Conservation (phyloP, 75 land plant genomes). For the Pinus albicaulis region DNA sequence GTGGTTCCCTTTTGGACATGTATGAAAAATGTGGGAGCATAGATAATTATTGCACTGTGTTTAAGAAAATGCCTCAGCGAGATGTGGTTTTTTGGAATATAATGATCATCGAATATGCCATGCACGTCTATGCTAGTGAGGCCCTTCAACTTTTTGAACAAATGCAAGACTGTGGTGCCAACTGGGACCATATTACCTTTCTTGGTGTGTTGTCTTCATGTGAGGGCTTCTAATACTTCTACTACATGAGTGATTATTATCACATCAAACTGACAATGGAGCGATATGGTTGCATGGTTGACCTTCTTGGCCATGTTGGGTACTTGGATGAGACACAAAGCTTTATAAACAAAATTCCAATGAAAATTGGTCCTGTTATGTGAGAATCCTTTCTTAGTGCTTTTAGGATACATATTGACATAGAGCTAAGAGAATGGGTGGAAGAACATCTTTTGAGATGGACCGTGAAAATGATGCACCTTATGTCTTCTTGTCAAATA, state of each 20-base stretch:
- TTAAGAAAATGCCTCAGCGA: conserved; percentile 3
- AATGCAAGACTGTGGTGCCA: not conserved
- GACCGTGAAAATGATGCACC: not conserved
- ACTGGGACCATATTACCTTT: not conserved
- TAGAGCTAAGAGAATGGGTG: not conserved
- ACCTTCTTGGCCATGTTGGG: conserved; percentile 11
- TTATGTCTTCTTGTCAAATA: not conserved
- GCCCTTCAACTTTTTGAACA: not conserved
- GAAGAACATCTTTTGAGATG: not conserved
- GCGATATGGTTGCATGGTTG: not conserved
- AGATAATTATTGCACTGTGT: not conserved
- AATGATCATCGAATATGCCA: not conserved
- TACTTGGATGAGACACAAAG: conserved; percentile 1
- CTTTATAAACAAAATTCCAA: not conserved
- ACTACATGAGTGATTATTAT: not conserved
- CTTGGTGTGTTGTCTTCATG: not conserved
- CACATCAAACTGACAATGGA: not conserved
- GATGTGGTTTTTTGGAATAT: conserved; percentile 14
- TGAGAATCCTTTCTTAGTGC: conserved; percentile 4
- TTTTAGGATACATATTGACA: not conserved
- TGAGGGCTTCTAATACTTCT: not conserved
- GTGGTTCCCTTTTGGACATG: conserved; percentile 20
- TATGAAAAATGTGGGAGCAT: conserved; percentile 20
- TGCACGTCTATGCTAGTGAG: not conserved
- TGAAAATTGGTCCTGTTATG: not conserved